Conservation (phyloP, 139 green algal species). For the Astrephomene gubernaculifera region DNA sequence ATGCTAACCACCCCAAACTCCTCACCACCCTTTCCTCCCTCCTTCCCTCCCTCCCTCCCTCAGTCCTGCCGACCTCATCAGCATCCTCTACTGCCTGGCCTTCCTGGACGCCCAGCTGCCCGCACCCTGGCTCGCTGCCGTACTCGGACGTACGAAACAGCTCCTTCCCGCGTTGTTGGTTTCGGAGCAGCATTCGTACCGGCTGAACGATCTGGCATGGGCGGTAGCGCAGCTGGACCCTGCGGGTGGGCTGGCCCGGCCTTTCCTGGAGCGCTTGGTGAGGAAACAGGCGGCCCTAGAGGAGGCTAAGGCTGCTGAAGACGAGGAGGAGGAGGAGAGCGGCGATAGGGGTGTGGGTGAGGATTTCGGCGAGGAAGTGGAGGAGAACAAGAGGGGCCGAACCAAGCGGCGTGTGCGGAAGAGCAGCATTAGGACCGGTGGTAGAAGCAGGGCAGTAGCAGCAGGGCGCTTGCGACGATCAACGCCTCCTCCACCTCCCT, state of each 20-base stretch:
- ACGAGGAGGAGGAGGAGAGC: too few species aligned
- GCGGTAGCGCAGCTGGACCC: constrained; percentile 17
- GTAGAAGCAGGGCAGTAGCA: too few species aligned
- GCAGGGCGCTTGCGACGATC: too few species aligned
- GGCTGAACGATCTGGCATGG: constrained; percentile 30
- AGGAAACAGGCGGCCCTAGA: not conserved
- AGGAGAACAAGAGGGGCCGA: too few species aligned
- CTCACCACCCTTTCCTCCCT: too few species aligned
- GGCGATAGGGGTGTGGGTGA: too few species aligned
- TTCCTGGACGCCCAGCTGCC: constrained; percentile 10
- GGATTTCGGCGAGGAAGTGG: too few species aligned
- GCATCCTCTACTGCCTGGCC: constrained; percentile 37
- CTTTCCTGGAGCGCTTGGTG: not conserved
- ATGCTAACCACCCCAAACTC: too few species aligned
- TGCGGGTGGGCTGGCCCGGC: not conserved
- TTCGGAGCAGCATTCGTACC: not conserved
- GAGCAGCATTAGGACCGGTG: too few species aligned
- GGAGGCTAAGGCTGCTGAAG: too few species aligned
- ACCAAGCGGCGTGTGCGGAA: too few species aligned
- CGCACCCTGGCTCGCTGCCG: constrained; percentile 5
- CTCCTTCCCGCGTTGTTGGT: constrained; percentile 21
- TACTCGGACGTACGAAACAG: not conserved
- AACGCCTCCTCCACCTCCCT: too few species aligned
- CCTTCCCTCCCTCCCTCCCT: not conserved
- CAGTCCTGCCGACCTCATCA: constrained; percentile 30